Conservation (phyloP, 2,329 filamentous ascomycete genomes). For the Fusarium pseudograminearum region DNA sequence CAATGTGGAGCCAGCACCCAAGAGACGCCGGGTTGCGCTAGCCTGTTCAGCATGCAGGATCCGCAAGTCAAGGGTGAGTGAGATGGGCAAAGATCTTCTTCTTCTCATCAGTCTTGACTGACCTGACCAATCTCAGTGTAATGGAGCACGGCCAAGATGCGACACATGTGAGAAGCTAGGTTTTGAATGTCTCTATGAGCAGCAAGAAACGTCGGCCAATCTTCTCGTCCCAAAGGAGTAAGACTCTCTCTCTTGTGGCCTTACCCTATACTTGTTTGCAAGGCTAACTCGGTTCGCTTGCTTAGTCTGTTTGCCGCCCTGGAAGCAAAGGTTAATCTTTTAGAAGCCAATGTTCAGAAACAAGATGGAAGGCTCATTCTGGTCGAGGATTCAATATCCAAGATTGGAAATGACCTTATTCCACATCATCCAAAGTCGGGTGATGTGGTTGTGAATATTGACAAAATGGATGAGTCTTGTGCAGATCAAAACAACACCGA, state of each 20-base stretch:
- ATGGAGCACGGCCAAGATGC: constrained; percentile 7
- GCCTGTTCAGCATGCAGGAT: constrained; percentile 16
- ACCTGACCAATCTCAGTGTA: neutral
- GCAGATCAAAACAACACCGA: neutral
- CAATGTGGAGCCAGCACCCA: neutral
- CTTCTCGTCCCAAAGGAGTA: constrained; percentile 19
- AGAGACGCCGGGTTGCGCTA: constrained; percentile 8
- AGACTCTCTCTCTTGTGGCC: no score
- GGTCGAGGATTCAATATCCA: no score
- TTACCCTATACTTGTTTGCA: neutral
- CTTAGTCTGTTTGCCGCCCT: constrained; percentile 1
- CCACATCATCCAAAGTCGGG: neutral
- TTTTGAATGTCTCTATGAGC: constrained; percentile 11
- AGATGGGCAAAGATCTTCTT: no score
- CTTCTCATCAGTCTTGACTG: no score
- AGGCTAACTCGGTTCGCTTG: no score
- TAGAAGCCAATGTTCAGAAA: neutral
- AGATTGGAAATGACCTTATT: no score
- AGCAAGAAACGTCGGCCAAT: constrained; percentile 9
- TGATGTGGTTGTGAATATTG: neutral
- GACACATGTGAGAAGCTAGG: constrained; percentile 18
- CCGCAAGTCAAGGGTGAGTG: constrained; percentile 16
- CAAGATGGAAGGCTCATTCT: accelerated
- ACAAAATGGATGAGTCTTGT: neutral
- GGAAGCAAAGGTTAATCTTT: constrained; percentile 3